phyloP scores from a whole-genome alignment of 2,329 filamentous ascomycete genomes.

The Talaromyces sp. region DNA sequence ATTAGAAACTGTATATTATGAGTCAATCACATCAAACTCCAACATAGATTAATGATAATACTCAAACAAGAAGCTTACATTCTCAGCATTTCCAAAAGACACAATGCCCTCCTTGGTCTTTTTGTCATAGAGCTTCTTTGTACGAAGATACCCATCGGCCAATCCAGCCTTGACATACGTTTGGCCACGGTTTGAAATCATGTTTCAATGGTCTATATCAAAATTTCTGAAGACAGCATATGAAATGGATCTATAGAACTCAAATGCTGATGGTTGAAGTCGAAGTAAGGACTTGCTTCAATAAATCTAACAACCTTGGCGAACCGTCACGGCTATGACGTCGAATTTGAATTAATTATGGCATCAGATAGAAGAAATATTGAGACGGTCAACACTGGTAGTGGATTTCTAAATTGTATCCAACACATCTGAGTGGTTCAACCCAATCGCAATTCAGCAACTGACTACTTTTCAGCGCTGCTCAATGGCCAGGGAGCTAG shows the following conservation, averaged over 20 bases:
- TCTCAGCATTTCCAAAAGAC: constrained; percentile 37
- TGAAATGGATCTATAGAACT: too few relatives aligned
- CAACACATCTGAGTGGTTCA: background rate
- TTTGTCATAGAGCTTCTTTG: constrained; percentile 25
- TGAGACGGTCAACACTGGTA: background rate
- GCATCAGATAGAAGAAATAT: background rate
- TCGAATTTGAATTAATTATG: background rate
- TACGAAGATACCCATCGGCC: constrained; percentile 29
- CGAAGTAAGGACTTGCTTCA: background rate
- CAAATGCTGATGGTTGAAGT: background rate
- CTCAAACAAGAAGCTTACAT: constrained; percentile 24
- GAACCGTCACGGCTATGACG: background rate
- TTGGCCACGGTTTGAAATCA: constrained; percentile 14
- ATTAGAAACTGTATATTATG: background rate
- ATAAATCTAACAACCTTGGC: background rate
- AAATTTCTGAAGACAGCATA: background rate
- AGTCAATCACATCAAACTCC: too few relatives aligned
- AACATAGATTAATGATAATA: too few relatives aligned
- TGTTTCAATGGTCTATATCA: background rate
- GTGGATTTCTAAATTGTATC: background rate
- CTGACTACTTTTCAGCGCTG: background rate
- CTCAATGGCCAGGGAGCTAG: background rate
- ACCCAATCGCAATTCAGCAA: background rate
- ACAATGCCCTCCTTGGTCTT: constrained; percentile 33
- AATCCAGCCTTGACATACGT: constrained; percentile 7